Percentiles rank a stretch among this genome's conserved stretches.
Conservation (phyloP, 257 asterid species). For the Ilex aquifolium region DNA sequence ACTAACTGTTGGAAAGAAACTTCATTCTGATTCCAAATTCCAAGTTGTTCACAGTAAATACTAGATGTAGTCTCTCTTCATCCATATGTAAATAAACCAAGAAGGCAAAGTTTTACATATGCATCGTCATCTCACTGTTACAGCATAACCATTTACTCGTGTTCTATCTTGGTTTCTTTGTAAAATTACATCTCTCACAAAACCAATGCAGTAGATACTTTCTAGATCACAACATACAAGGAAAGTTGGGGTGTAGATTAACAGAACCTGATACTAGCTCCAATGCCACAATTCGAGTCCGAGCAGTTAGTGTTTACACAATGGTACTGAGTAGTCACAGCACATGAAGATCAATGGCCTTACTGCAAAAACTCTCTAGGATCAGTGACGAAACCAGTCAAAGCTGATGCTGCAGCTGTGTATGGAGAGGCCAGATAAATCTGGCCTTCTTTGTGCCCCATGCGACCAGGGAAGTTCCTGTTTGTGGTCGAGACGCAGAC, state of each 20-base stretch:
- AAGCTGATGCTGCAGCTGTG: conserved; percentile 91
- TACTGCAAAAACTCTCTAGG: conserved; percentile 82
- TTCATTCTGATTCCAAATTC: too few relatives aligned
- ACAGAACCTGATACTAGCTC: background rate
- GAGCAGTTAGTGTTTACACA: background rate
- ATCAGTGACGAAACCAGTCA: conserved; percentile 86
- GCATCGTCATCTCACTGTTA: too few relatives aligned
- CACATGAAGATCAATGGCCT: conserved; percentile 5
- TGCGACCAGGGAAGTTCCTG: conserved; percentile 82
- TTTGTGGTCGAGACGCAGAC: conserved; percentile 84
- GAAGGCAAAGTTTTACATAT: too few relatives aligned
- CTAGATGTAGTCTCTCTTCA: too few relatives aligned
- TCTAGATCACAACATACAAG: background rate
- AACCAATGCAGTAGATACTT: too few relatives aligned
- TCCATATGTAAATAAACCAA: too few relatives aligned
- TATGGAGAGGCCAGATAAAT: conserved; percentile 95
- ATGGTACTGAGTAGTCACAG: too few relatives aligned
- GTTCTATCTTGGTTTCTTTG: too few relatives aligned
- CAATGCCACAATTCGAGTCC: background rate
- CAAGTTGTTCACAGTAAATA: too few relatives aligned
- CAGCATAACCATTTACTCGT: too few relatives aligned
- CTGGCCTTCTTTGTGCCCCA: conserved; percentile 97
- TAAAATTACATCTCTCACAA: too few relatives aligned
- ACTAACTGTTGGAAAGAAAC: too few relatives aligned
- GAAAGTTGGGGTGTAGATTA: background rate